phyloP scores from a whole-genome alignment of 2,329 filamentous ascomycete species.

The Alternaria angustiovoidea region DNA sequence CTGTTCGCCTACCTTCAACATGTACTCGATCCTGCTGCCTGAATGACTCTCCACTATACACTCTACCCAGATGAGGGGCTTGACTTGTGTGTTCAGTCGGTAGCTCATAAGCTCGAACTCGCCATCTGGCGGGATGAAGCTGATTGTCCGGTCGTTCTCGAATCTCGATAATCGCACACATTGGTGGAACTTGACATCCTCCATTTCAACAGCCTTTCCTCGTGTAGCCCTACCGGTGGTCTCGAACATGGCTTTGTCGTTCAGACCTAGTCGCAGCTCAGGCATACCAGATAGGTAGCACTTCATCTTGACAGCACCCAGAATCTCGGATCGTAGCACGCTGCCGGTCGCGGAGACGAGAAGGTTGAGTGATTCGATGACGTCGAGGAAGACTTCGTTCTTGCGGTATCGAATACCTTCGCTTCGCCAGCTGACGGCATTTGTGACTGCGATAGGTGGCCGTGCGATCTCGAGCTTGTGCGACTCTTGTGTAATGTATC shows the following conservation, averaged over 20 bases:
- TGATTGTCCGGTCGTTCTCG: constrained; percentile 98
- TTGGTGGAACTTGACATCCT: constrained; percentile 99
- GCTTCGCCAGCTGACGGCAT: constrained; percentile 96
- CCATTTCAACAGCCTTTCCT: constrained; percentile 99
- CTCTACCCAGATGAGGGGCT: constrained; percentile 98
- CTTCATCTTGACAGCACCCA: constrained; percentile 99
- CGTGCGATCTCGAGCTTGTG: constrained; percentile 97
- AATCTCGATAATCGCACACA: constrained; percentile 95
- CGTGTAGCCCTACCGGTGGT: constrained; percentile 92
- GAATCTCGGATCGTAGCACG: constrained; percentile 92
- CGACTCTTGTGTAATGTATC: constrained; percentile 97
- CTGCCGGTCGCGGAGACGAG: constrained; percentile 94
- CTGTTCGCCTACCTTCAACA: constrained; percentile 75
- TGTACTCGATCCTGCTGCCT: constrained; percentile 95
- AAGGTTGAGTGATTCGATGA: constrained; percentile 94
- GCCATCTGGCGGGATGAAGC: constrained; percentile 97
- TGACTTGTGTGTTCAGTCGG: constrained; percentile 97
- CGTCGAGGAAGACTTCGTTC: constrained; percentile 98
- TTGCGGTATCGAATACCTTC: constrained; percentile 98
- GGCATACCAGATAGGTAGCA: constrained; percentile 99
- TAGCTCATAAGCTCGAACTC: constrained; percentile 99
- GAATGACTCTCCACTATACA: constrained; percentile 97
- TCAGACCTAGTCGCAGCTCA: constrained; percentile 89
- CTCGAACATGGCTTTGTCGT: constrained; percentile 99
- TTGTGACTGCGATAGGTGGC: constrained; percentile 96